Conservation (phyloP, 805 yeast species). For the Nakazawaea wickerhamii region DNA sequence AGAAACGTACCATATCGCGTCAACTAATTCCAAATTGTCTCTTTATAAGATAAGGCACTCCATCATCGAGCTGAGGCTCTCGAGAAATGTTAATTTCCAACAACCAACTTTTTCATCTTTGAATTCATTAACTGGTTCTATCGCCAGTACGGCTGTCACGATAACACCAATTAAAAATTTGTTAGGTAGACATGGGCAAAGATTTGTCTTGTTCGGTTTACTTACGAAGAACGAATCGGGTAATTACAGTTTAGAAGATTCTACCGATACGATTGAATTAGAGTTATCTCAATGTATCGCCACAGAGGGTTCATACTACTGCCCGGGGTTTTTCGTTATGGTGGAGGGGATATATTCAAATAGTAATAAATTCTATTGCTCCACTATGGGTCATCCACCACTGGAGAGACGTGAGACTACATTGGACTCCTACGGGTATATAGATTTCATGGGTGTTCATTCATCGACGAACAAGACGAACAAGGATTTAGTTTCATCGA, state of each 20-base stretch:
- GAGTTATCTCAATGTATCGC: slow-evolving; percentile 59
- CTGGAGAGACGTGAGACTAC: slow-evolving; percentile 69
- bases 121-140: slow-evolving; percentile 34
- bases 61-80: slow-evolving; percentile 61
- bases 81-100: slow-evolving; percentile 74
- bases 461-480: slow-evolving; percentile 8
- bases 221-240: slow-evolving; percentile 60
- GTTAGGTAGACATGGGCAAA: slow-evolving; percentile 75
- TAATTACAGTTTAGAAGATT: slow-evolving; percentile 74
- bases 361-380: slow-evolving; percentile 65
- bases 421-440: slow-evolving; percentile 66
- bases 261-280: slow-evolving; percentile 66
- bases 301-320: slow-evolving; percentile 59
- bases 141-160: slow-evolving; percentile 20
- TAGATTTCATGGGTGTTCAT: slow-evolving; percentile 47
- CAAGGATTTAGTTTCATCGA: slow-evolving; percentile 6
- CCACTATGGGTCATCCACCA: slow-evolving; percentile 81
- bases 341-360: slow-evolving; percentile 83
- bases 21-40: slow-evolving; percentile 28
- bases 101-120: slow-evolving; percentile 37
- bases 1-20: slow-evolving; percentile 18
- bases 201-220: slow-evolving; percentile 76
- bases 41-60: slow-evolving; percentile 52
- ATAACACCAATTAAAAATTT: slow-evolving; percentile 78
- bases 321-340: slow-evolving; percentile 71